Base-by-base conservation (phyloP, 1,284 basidiomycete genomes). In the Rhodotorula sp. region DNA sequence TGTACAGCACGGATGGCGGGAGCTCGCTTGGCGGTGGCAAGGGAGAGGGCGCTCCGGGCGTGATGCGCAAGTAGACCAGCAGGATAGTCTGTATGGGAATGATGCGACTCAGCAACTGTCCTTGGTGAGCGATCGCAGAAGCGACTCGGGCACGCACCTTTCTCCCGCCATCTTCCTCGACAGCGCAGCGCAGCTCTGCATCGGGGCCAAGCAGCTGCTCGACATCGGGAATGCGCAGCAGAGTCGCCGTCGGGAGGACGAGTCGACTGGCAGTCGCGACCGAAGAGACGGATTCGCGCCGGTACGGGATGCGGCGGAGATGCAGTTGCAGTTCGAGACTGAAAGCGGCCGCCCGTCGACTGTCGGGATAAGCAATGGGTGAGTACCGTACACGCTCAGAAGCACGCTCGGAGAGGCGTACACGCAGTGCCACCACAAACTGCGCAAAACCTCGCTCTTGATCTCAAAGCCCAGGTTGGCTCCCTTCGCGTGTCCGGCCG, bases 251-350 rank as follows among this genome's bases (percentile, higher is more conserved):
- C 3, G 31, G 31, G 6, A 51, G 48, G 12, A n/a, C 58, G 14
- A 61, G 46, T 15, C 14, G 57, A 5, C 31, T 43, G 23, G 59
- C 49, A 18, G 39, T 29, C 23, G 58, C 16, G n/a, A 21, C 31
- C 61, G 62, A 21, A 8, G 52, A 5, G 23, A 51, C 43, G 15
- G 48, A 1, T 29, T 29, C 29, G 18, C 31, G 58, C 1, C 62
- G 61, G 79, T 89, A 94, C 0, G 90, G 88, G 68, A 97, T 93
- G 20, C 85, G 86, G 23, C 91, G 89, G 48, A 87, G 82, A 80
- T 92, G 92, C 79, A 97, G 87, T 81, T 96, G 93, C 68, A 88
- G 85, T 80, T 97, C 92, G 65, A 97, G 88, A 77, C 89, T 91
- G 72, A 88, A 89, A 80, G 92, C 92, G 23, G 92, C 89, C n/a